Evolutionary conservation across 164 flowering plant species (phyloP), one percentile per base, ranked within the genome.

Genomic region (Dillenia turbinata): DNA sequence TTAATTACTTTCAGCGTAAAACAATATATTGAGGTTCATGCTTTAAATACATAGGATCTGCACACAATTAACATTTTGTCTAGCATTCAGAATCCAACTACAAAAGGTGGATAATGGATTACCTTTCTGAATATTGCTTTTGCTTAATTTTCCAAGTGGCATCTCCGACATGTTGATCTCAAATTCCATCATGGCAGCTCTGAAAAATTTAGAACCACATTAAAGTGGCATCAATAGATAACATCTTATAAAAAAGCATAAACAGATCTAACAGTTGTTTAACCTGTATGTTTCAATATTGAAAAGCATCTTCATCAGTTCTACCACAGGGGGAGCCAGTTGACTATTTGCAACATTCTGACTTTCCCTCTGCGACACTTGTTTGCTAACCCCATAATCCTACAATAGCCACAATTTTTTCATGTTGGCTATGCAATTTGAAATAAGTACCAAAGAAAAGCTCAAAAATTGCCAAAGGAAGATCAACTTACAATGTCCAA

Each of bases 71-170:
- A 26, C 33, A 26, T 33, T 33, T 33, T 33, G 40, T 33, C 40
- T 4, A 33, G 40, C 40, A 33, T 33, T 33, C 40, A 4, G 40
- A 33, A 33, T 33, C 40, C 40, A 4, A 4, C 40, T 33, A 33
- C 40, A 33, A 33, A 33, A 33, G 40, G 7, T 33, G 40, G 40
- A 33, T 7, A 5, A 6, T 6, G 6, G 40, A 33, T 12, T 72
- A 92, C 99, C 99, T 67, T 84, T 82, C 67, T 87, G 91, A 62
- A 95, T 92, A 65, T 92, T 92, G 57, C 72, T 81, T 79, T 84
- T 92, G 80, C 99, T 95, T 63, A 95, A 84, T 68, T 90, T 95
- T 63, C 97, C 99, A 69, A 92, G 96, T 6, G 99, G 99, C 98
- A 95, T 95, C 76, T 95, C 97, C 26, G 92, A 77, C 97, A 95